Base-by-base conservation (phyloP, 2,329 filamentous ascomycete species). In the Dichotomopilus funicola region DNA sequence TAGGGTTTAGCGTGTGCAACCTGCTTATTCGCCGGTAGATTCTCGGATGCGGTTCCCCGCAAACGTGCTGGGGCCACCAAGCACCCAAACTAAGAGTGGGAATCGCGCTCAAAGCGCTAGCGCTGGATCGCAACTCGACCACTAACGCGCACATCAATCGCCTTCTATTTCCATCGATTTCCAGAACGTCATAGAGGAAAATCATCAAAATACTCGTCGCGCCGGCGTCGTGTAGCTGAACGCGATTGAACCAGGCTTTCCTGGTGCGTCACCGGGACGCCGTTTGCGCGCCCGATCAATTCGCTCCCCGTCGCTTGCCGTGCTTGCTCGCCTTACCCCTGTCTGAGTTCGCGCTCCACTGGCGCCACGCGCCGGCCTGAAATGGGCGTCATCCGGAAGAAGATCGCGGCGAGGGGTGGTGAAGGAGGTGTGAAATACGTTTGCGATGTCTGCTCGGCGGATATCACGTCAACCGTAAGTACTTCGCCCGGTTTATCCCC, bases 321-420 rank as follows among this genome's bases (percentile, higher is more conserved):
- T 34, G 58, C 50, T 48, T 53, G 43, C n/a, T 33, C 35, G 46
- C 2, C 11, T 27, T 42, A 53, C 61, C 59, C 56, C 56, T 61
- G 62, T 62, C 59, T 54, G 44, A 56, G 53, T 54, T 46, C 42
- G 48, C 59, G 59, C 54, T 57, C 50, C 56, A 61, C 57, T 54
- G 19, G 34, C 51, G 41, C 51, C 48, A 47, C 47, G 53, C 53
- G 51, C 51, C 52, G 54, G 46, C 38, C 41, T 64, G 65, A 58
- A 49, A 96, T 96, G 92, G 91, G 91, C 65, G 88, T 96, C 67
- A 96, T 96, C 70, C 88, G 91, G 70, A 96, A 96, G 79, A 96
- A 96, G 77, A 94, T 89, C 58, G 88, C 88, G 63, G 85, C 86
- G 54, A 81, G 89, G 67, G 89, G 89, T 60, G 90, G 87, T 51